Conservation (phyloP, 371 early-diverging fungal genomes). For the Syncephalis plumigaleata region DNA sequence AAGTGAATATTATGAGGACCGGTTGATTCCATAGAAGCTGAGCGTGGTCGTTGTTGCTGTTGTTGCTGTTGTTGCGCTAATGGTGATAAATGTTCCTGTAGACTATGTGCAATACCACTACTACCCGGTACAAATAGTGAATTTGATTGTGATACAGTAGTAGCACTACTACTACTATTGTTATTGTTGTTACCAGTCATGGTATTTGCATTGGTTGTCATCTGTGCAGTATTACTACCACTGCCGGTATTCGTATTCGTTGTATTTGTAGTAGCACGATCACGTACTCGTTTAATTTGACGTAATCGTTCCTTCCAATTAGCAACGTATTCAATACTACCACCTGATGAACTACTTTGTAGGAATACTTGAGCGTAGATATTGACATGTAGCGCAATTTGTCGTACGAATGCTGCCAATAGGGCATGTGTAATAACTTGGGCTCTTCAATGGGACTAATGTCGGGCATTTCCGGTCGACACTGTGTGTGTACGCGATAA, state of each 20-base stretch:
- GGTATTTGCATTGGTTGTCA: no score
- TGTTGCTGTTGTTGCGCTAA: neutral
- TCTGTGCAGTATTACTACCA: neutral
- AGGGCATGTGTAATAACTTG: slow-evolving; percentile 59
- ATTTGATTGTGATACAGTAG: no score
- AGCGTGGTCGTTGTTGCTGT: no score
- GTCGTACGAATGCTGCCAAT: slow-evolving; percentile 64
- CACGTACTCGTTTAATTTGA: slow-evolving; percentile 41
- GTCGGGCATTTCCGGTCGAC: slow-evolving; percentile 65
- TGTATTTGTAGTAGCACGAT: neutral
- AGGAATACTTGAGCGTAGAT: slow-evolving; percentile 77
- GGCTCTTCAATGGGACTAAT: slow-evolving; percentile 63
- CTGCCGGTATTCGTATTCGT: no score
- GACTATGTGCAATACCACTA: neutral
- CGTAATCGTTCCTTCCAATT: slow-evolving; percentile 74
- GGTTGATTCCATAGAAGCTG: no score
- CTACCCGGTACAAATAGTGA: no score
- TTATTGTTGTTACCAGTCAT: no score
- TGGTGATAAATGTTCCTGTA: neutral
- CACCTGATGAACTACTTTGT: slow-evolving; percentile 21
- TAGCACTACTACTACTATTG: no score
- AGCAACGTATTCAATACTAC: slow-evolving; percentile 46
- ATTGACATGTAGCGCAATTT: slow-evolving; percentile 75
- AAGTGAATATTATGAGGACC: neutral
- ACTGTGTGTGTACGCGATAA: slow-evolving; percentile 46